Base-by-base conservation (phyloP, 2,329 filamentous ascomycete species). In the Monosporascus sp. region DNA sequence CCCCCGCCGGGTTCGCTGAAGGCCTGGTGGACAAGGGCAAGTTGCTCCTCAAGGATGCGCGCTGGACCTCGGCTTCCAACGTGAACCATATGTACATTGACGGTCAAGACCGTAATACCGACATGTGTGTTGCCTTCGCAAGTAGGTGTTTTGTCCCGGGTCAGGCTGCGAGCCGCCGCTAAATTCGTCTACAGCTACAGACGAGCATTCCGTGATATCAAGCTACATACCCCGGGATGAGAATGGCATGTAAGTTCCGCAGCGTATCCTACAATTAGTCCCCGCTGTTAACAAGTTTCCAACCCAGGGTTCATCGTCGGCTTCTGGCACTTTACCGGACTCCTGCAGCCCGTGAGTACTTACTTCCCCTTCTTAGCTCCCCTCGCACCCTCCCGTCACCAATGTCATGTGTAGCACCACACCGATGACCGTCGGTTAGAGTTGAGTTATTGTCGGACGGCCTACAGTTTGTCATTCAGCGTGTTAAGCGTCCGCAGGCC, bases 161-260 rank as follows among this genome's bases (percentile, higher is more conserved):
- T 35, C 31, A 14, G 31, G 31, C 31, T 35, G 31, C 14, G 20
- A 17, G 17, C 7, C 44, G 38, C n/a, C 45, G 43, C 58, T 65
- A 44, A 62, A 25, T 46, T 37, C 51, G n/a, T 38, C n/a, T 24
- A 36, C 37, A 75, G 74, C 65, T 25, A 45, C 70, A 41, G 69
- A 72, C 50, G 68, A 70, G 15, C 55, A 63, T 18, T 62, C 60
- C 3, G 53, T 78, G 48, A 59, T 70, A 9, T 73, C 72, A 2
- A 69, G 65, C 3, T 75, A 78, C 51, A 63, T 81, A 2, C 68
- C 72, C 3, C 70, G 71, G 37, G 74, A 80, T 49, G 57, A 65
- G 3, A 69, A 75, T n/a, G 72, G 73, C 7, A 63, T 60, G 75
- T 78, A 65, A 41, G 65, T 55, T 27, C 37, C 3, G 22, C 22